phyloP scores from a whole-genome alignment of 306 rosid genomes.

The Betula pendula region DNA sequence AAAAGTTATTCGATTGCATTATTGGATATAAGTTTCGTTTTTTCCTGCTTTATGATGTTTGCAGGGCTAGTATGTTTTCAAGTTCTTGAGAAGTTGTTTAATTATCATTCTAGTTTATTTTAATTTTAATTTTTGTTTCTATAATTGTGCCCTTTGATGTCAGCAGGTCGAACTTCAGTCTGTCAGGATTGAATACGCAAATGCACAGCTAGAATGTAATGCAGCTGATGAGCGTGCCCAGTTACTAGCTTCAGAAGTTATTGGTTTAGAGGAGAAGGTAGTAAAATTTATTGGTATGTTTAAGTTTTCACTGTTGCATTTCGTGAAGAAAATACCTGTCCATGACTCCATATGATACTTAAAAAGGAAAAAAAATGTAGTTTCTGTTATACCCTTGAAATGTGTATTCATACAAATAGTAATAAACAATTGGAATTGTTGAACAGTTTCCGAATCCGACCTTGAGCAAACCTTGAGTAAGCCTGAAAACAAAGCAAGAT shows the following conservation, averaged over 20 bases:
- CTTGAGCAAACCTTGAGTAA: too few relatives aligned
- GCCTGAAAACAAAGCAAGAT: too few relatives aligned
- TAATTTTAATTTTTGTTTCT: constrained; percentile 7
- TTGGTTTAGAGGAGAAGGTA: constrained; percentile 98
- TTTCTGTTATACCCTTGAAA: background rate
- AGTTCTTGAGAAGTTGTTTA: background rate
- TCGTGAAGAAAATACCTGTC: background rate
- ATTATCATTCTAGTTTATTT: constrained; percentile 5
- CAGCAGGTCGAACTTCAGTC: constrained; percentile 78
- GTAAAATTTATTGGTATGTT: constrained; percentile 49
- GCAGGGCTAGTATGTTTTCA: background rate
- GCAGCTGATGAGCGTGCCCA: constrained; percentile 98
- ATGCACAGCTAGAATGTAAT: constrained; percentile 84
- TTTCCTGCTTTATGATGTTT: background rate
- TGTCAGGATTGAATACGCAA: constrained; percentile 67
- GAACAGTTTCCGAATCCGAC: too few relatives aligned
- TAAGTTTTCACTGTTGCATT: constrained; percentile 13
- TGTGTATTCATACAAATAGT: background rate
- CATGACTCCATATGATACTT: background rate
- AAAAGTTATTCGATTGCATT: background rate
- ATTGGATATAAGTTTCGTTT: background rate
- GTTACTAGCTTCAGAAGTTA: constrained; percentile 95
- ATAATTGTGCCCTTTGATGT: constrained; percentile 21
- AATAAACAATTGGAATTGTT: background rate
- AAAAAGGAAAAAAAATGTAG: background rate